Evolutionary conservation across 805 yeast genomes (phyloP).

Genomic region (Sugiyamaella floridensis): DNA sequence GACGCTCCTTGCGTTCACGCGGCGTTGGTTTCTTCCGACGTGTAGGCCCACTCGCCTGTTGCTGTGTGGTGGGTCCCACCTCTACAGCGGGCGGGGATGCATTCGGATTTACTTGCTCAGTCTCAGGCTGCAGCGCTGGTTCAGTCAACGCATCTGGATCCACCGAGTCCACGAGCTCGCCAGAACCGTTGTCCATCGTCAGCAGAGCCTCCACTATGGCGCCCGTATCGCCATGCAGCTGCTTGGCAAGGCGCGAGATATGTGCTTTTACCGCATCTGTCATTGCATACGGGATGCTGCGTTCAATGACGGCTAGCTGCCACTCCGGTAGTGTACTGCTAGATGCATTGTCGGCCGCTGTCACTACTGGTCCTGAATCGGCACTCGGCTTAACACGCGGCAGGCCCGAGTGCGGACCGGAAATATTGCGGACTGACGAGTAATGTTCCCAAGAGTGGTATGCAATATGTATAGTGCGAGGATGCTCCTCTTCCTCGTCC

Average conservation of each 20-base stretch:
- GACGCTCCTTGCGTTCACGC: constrained; percentile 21
- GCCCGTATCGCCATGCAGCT: constrained; percentile 21
- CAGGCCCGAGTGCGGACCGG: constrained; percentile 34
- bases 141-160: background rate
- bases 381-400: constrained; percentile 14
- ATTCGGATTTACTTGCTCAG: background rate
- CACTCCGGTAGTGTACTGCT: constrained; percentile 21
- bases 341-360: background rate
- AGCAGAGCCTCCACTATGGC: constrained; percentile 27
- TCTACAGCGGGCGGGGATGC: background rate
- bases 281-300: constrained; percentile 17
- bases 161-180: background rate
- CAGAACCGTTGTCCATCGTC: constrained; percentile 16
- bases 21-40: constrained; percentile 9
- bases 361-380: background rate
- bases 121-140: background rate
- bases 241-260: constrained; percentile 13
- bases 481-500: background rate
- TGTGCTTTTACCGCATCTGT: constrained; percentile 8
- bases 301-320: constrained; percentile 26
- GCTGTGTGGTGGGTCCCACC: background rate
- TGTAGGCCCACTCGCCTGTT: background rate
- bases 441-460: constrained; percentile 41
- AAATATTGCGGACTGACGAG: constrained; percentile 34
- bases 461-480: constrained; percentile 29